Evolutionary conservation across 163 green algal genomes (phyloP).

Genomic region (Coccomyxa subellipsoidea): DNA sequence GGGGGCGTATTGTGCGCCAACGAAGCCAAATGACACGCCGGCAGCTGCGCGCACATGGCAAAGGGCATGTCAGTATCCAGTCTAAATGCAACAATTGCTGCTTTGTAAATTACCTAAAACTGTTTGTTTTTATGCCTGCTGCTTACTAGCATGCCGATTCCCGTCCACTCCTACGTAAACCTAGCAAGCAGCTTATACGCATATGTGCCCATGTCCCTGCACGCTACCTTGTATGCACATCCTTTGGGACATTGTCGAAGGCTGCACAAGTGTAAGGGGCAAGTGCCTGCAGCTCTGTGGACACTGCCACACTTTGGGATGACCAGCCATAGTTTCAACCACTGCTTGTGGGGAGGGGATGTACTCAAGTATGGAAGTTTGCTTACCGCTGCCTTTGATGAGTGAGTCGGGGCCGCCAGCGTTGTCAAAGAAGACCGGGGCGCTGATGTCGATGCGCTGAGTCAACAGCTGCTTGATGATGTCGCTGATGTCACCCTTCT

Average conservation of each 20-base stretch:
- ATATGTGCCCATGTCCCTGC: too few relatives aligned
- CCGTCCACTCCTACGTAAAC: background rate
- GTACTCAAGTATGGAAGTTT: too few relatives aligned
- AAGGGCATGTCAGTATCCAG: too few relatives aligned
- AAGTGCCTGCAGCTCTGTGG: background rate
- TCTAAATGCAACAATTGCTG: background rate
- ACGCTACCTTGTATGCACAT: too few relatives aligned
- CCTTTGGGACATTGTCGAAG: too few relatives aligned
- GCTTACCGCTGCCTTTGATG: background rate
- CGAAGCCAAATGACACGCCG: background rate
- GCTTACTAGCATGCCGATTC: background rate
- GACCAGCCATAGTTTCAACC: too few relatives aligned
- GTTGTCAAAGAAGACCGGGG: background rate
- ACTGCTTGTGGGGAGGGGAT: too few relatives aligned
- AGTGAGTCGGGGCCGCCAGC: background rate
- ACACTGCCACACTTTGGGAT: too few relatives aligned
- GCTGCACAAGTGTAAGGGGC: too few relatives aligned
- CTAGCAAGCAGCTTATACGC: too few relatives aligned
- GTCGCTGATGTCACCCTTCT: background rate
- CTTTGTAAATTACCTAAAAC: background rate
- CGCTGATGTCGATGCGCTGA: background rate
- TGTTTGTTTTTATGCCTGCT: background rate
- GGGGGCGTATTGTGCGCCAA: background rate
- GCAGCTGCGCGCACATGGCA: background rate
- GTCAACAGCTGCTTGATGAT: background rate